Evolutionary conservation across 495 filamentous ascomycete genomes (phyloP), one percentile per base, ranked within the genome.

Genomic region (Podospora sp.): DNA sequence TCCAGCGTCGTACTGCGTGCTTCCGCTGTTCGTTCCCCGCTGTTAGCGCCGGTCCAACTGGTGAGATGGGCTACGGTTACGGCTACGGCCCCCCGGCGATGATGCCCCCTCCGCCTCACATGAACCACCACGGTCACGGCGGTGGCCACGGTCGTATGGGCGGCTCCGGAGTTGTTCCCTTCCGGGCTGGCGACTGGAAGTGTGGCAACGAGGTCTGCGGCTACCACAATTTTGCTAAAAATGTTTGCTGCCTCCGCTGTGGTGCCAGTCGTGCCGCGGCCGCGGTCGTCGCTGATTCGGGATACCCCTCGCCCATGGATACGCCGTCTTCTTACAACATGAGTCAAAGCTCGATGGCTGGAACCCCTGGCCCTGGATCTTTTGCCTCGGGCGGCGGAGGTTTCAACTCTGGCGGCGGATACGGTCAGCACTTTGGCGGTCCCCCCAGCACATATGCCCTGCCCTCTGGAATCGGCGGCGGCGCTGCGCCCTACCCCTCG

Each of bases 161-260:
- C 62, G 88, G 90, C 61, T 89, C 90, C 63, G 94, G 94, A 60
- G 90, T 94, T 65, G 94, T 98, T 64, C 95, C 95, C 22, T 99
- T 98, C 88, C 90, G 95, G 68, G 95, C 95, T 52, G 95, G 95
- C 70, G 95, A 99, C 76, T 99, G 95, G 95, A 97, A 97, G 76
- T 99, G 95, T 77, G 95, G 95, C 55, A 94, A 93, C 46, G 94
- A 97, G 73, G 93, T 93, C n/a, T 99, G 95, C 76, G 92, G 91
- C 35, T 99, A 99, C 73, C 95, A 99, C 80, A 99, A 99, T 79
- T 99, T 99, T 74, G 95, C 95, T 53, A 99, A 99, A 86, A 99
- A 99, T 75, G 94, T 97, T 69, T 95, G 91, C 77, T 99, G 95
- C 78, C 86, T 99, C 62, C 91, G 95, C 62, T 99, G 95, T 73